Evolutionary conservation across 352 stramenopile genomes (phyloP).

Genomic region (Phytophthora kernoviae): DNA sequence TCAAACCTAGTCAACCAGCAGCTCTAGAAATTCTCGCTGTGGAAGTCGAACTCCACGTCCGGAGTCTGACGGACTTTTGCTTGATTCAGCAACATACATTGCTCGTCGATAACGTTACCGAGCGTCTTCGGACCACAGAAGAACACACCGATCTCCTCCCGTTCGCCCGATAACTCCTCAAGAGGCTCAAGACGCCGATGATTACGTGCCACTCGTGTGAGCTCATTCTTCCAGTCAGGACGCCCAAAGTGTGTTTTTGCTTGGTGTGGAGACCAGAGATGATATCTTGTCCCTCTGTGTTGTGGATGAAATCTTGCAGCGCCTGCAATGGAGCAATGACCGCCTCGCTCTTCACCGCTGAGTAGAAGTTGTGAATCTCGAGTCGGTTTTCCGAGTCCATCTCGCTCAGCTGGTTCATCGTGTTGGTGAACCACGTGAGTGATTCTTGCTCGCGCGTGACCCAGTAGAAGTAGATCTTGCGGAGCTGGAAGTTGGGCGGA

Average conservation of each 20-base stretch:
- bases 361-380: conserved; percentile 88
- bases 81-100: conserved; percentile 65
- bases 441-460: conserved; percentile 73
- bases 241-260: conserved; percentile 80
- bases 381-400: conserved; percentile 76
- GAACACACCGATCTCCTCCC: conserved; percentile 80
- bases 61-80: conserved; percentile 31
- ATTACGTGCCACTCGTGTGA: conserved; percentile 55
- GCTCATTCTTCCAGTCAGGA: conserved; percentile 75
- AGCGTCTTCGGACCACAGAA: conserved; percentile 75
- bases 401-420: conserved; percentile 81
- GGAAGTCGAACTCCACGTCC: conserved; percentile 70
- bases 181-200: conserved; percentile 40
- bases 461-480: conserved; percentile 90
- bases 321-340: conserved; percentile 63
- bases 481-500: conserved; percentile 65
- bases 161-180: conserved; percentile 27
- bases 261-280: conserved; percentile 74
- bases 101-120: conserved; percentile 58
- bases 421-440: conserved; percentile 80
- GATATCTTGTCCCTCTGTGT: conserved; percentile 67
- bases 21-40: conserved; percentile 69
- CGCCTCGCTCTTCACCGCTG: conserved; percentile 65
- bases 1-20: too few species aligned
- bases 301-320: conserved; percentile 79